These are phyloP conservation scores for Collybia sp. DNA, from an alignment of 768 basidiomycete genomes.

Conservation along the genomic window DNA sequence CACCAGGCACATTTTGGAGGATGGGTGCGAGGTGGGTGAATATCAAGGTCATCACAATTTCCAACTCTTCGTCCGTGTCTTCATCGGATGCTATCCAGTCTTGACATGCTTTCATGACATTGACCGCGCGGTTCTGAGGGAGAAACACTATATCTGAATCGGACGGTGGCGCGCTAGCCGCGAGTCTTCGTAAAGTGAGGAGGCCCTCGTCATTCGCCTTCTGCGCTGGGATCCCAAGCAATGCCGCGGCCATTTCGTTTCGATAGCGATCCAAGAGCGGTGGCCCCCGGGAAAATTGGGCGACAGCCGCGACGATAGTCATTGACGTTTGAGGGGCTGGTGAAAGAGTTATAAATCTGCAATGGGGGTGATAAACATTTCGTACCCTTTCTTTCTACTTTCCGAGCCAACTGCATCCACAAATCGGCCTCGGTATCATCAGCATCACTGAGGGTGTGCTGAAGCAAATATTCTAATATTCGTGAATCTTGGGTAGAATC, in stretches of 20 bases:
- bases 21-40: constrained; percentile 80
- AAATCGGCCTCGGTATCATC: constrained; percentile 63
- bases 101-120: constrained; percentile 80
- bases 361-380: constrained; percentile 1
- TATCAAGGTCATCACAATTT: constrained; percentile 70
- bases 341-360: neutral
- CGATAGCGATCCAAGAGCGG: constrained; percentile 74
- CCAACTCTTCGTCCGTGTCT: constrained; percentile 72
- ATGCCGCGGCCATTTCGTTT: constrained; percentile 83
- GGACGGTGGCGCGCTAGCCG: constrained; percentile 67
- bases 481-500: constrained; percentile 54
- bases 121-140: constrained; percentile 79
- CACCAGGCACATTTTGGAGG: constrained; percentile 78
- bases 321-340: constrained; percentile 69
- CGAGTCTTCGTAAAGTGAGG: constrained; percentile 60
- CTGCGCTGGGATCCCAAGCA: constrained; percentile 59
- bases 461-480: constrained; percentile 56
- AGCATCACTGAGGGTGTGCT: constrained; percentile 53
- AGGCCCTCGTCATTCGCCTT: constrained; percentile 72
- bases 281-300: constrained; percentile 61
- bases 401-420: constrained; percentile 73
- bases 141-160: constrained; percentile 83
- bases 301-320: constrained; percentile 59
- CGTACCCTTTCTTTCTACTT: constrained; percentile 58
- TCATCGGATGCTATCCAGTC: constrained; percentile 69